Evolutionary conservation across 2,329 filamentous ascomycete genomes (phyloP), one percentile per base, ranked within the genome.

Genomic region (Ophiocordyceps sinensis): DNA sequence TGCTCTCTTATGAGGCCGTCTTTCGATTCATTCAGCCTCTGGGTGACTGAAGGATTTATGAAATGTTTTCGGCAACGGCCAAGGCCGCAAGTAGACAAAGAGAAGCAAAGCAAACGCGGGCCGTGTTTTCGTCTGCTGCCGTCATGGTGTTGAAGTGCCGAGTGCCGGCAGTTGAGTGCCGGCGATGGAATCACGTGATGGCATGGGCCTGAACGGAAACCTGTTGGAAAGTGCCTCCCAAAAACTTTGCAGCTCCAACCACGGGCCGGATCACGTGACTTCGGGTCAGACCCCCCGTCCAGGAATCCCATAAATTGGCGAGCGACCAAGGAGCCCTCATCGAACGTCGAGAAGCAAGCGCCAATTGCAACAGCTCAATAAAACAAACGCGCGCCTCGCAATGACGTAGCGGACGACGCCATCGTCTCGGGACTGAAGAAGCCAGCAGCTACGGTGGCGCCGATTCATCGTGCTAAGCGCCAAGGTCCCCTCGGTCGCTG

Each of bases 401-500:
- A 54, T 58, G 54, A 54, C 53, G 51, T 50, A 51, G 44, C 41
- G 34, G 40, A 38, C n/a, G 32, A 21, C 17, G 21, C 5, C 17
- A 9, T 17, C 19, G 15, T 21, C 23, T 37, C 36, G 17, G 13
- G 21, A 37, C 38, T 37, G 28, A 19, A 38, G 21, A 34, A 40
- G 38, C 36, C 26, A 9, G 9, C 12, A 9, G 34, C 59, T 56
- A 70, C 56, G 64, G 62, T 74, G 71, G 71, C 71, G 69, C 70
- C 70, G 50, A 63, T 73, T 59, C 67, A 72, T 54, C 64, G 67
- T 53, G 61, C 68, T 60, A 66, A 62, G 66, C 67, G 65, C 59
- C 61, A 69, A 63, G 64, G 61, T 64, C 64, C 65, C 69, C 67
- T 71, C 68, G 68, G 70, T 63, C 60, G 61, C 62, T 65, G 66